Percentiles rank a stretch among this genome's conserved stretches.
Conservation (phyloP, 2,329 filamentous ascomycete species). For the Hirsutella minnesotensis region DNA sequence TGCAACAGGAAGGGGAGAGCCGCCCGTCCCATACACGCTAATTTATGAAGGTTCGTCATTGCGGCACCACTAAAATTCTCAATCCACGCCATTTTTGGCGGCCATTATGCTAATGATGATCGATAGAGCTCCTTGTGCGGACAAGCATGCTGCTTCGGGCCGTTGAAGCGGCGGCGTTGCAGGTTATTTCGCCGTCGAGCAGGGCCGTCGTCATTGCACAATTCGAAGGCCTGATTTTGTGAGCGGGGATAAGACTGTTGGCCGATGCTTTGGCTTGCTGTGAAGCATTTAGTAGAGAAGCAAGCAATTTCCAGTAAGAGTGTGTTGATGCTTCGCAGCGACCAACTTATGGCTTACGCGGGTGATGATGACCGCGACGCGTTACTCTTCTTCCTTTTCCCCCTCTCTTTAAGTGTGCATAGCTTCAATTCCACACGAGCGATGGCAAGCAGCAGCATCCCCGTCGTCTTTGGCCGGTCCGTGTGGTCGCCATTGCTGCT, state of each 20-base stretch:
- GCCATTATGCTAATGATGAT: not conserved
- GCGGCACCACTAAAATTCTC: not conserved
- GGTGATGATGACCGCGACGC: too few relatives aligned
- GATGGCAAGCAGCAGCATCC: too few relatives aligned
- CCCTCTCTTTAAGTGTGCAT: too few relatives aligned
- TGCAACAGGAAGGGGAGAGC: conserved; percentile 23
- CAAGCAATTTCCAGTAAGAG: too few relatives aligned
- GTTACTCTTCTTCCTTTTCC: too few relatives aligned
- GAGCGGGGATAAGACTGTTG: not conserved
- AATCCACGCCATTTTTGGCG: not conserved
- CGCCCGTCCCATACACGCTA: conserved; percentile 57
- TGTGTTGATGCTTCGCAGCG: too few relatives aligned
- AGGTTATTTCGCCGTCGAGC: conserved; percentile 47
- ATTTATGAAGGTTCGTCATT: conserved; percentile 54
- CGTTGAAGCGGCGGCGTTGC: conserved; percentile 51
- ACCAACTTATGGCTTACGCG: too few relatives aligned
- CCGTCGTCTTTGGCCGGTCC: too few relatives aligned
- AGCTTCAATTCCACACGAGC: too few relatives aligned
- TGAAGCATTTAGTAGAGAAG: too few relatives aligned
- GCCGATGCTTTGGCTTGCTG: too few relatives aligned
- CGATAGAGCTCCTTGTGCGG: conserved; percentile 54
- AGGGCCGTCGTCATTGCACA: conserved; percentile 54
- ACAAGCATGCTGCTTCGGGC: conserved; percentile 51
- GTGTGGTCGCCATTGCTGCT: too few relatives aligned
- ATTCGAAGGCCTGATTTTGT: not conserved